Evolutionary conservation across 2,329 filamentous ascomycete species (phyloP).

Genomic region (Neofusicoccum umdonicola): DNA sequence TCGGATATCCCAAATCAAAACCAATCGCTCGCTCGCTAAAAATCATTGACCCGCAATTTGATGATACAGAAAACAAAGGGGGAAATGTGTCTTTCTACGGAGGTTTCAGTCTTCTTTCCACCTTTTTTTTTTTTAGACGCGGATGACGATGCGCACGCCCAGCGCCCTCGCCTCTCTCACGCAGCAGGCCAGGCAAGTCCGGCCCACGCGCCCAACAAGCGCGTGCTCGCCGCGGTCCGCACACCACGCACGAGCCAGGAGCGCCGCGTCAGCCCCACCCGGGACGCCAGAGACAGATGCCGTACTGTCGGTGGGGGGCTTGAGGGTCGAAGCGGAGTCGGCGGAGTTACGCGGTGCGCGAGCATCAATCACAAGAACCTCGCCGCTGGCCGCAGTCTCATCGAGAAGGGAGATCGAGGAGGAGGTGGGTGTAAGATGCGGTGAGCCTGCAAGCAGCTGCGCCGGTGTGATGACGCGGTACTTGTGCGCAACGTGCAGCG

Average conservation of each 20-base stretch:
- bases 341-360: conserved; percentile 34
- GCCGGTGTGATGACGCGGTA: conserved; percentile 27
- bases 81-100: background rate
- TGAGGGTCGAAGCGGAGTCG: background rate
- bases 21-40: background rate
- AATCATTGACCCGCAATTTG: conserved; percentile 11
- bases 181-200: conserved; percentile 71
- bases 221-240: conserved; percentile 73
- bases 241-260: conserved; percentile 70
- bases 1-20: conserved; percentile 10
- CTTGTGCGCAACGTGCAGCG: conserved; percentile 39
- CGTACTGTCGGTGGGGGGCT: background rate
- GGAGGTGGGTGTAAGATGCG: conserved; percentile 20
- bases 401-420: conserved; percentile 20
- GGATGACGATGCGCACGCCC: conserved; percentile 64
- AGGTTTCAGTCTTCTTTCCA: background rate
- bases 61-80: background rate
- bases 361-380: conserved; percentile 45
- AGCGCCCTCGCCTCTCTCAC: conserved; percentile 72
- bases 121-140: conserved; percentile 24
- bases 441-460: background rate
- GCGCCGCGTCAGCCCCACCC: conserved; percentile 62
- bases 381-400: conserved; percentile 12
- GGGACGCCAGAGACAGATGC: background rate
- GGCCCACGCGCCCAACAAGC: conserved; percentile 63